Conservation (phyloP, 805 yeast genomes). For the Kodamaea hsintzibuensis region DNA sequence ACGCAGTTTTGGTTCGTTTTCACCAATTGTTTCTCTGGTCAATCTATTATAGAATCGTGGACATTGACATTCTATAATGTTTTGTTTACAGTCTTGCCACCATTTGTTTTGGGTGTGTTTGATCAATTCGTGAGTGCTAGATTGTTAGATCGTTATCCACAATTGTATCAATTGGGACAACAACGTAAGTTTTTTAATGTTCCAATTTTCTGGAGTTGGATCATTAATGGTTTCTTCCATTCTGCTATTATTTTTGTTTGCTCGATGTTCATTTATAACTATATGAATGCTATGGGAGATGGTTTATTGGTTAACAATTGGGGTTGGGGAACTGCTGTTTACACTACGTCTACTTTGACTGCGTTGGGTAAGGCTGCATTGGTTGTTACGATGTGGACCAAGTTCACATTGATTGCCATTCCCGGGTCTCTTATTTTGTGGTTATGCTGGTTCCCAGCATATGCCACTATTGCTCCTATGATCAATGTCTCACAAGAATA, state of each 20-base stretch:
- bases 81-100: constrained; percentile 91
- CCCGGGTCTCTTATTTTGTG: constrained; percentile 90
- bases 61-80: constrained; percentile 95
- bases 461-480: constrained; percentile 81
- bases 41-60: constrained; percentile 96
- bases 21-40: constrained; percentile 90
- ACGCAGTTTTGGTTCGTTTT: constrained; percentile 98
- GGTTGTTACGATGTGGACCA: constrained; percentile 91
- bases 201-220: constrained; percentile 96
- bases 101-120: constrained; percentile 93
- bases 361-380: constrained; percentile 95
- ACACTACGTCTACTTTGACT: constrained; percentile 82
- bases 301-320: constrained; percentile 86
- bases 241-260: constrained; percentile 82
- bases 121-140: constrained; percentile 95
- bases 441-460: constrained; percentile 84
- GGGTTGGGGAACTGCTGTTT: constrained; percentile 92
- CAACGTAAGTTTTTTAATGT: constrained; percentile 86
- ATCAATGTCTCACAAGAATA: constrained; percentile 82
- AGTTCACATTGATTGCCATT: constrained; percentile 85
- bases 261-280: constrained; percentile 63
- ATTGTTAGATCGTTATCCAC: constrained; percentile 88
- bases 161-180: constrained; percentile 88
- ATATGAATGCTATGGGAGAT: constrained; percentile 61
- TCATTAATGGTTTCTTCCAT: constrained; percentile 91